Evolutionary conservation across 768 basidiomycete genomes (phyloP), one percentile per base, ranked within the genome.

Genomic region (Mycena kentingensis): DNA sequence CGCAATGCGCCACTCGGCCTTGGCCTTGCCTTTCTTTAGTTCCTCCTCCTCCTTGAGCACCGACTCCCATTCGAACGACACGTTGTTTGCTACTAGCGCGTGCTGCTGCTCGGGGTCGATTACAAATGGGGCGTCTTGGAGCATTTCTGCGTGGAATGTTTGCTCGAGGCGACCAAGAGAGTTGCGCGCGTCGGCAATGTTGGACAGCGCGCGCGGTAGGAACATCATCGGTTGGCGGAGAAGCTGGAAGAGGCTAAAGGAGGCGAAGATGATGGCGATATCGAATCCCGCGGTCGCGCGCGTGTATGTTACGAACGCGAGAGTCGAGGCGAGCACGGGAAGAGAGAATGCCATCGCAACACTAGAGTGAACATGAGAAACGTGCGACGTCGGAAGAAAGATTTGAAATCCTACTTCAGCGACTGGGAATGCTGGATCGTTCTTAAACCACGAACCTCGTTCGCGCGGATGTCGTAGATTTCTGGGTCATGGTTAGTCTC

Each of bases 141-240:
- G 73, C 12, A 75, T 65, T 60, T 86, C 81, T 0, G 88, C 85
- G 29, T 76, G 66, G 61, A 85, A 86, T 2, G 86, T 70, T 16
- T 62, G 62, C 5, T 67, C 65, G 0, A 86, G 69, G 13, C 87
- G 77, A 18, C 67, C 63, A 27, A 88, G 66, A 0, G 87, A 87
- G 62, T 80, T 87, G 49, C 75, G 72, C 2, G 85, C 86, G 60
- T 90, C 87, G 0, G 83, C 77, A 32, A 80, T 79, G 8, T 81
- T 77, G 10, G 84, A 83, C 8, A 88, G 69, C 2, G 80, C 79
- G 5, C 83, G 77, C 13, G 83, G 83, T 29, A 85, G 68, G 65
- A 83, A 83, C 79, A 83, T 79, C 74, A 85, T 79, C 0, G 86
- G 85, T 65, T 87, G 85, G 13, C 85, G 78, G 29, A 88, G 77